Base-by-base conservation (phyloP, 2,329 filamentous ascomycete genomes). In the Colletotrichum orbiculare region DNA sequence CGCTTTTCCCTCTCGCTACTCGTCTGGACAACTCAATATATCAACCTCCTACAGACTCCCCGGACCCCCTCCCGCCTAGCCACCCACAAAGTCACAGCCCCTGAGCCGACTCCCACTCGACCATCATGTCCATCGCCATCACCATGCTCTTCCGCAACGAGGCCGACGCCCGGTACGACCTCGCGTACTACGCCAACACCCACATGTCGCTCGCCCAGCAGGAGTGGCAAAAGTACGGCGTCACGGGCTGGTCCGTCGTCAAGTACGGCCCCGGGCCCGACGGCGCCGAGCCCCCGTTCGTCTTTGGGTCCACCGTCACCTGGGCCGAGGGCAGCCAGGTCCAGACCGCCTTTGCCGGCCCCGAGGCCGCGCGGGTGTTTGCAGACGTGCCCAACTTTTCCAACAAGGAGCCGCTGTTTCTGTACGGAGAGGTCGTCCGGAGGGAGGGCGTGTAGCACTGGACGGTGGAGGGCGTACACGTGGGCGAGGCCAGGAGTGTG, bases 321-420 rank as follows among this genome's bases (percentile, higher is more conserved):
- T 63, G 42, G 42, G 54, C 41, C 6, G 48, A 53, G 35, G 2
- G 13, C 8, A 54, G 54, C 2, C 54, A 63, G 41, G 47, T 34
- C 41, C 43, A 46, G 13, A 34, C 47, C 2, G 54, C 12, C 37
- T 63, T 46, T 3, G 17, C 47, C 8, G 42, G 53, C 8, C 39
- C 39, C 8, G 38, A 45, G 10, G 45, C 10, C 2, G 43, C 11
- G 12, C 8, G 35, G 13, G 46, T 60, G 10, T 50, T 56, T 38
- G 33, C 25, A 10, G 39, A 52, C 1, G 33, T 50, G 10, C 7
- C 17, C 34, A 60, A 54, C 4, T 65, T 34, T 52, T 60, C 43
- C 12, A 3, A 54, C 33, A 54, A 90, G 73, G 73, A 76, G 74
- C 71, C 71, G 9, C 43, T 75, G 59, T 75, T 76, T 66, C 71